A percentile compares a stretch with the other conserved stretches of the same genome.
Evolutionary conservation across 768 basidiomycete species (phyloP).

Genomic region (Strobilomyces echinocephalus): DNA sequence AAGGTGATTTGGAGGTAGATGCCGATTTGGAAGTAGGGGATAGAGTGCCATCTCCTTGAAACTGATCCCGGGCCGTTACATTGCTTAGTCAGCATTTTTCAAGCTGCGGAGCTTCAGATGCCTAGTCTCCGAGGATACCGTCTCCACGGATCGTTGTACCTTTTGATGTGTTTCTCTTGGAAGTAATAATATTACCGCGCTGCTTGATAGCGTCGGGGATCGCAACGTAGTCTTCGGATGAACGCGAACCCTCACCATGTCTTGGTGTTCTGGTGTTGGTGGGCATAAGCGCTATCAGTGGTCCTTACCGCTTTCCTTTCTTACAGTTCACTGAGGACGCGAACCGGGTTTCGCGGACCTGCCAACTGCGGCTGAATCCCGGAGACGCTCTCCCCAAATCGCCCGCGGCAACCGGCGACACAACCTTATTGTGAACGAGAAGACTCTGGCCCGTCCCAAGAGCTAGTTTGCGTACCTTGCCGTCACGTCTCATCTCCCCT

Average conservation of each 20-base stretch:
- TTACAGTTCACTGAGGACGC: not conserved
- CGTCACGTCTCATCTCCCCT: not conserved
- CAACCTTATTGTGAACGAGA: not conserved
- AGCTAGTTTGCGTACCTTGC: too few species aligned
- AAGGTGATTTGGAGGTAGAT: too few species aligned
- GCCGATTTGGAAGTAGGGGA: too few species aligned
- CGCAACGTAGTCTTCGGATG: not conserved
- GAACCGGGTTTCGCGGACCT: too few species aligned
- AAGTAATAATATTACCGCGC: not conserved
- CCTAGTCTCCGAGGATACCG: not conserved
- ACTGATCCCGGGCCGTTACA: not conserved
- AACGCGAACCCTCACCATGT: not conserved
- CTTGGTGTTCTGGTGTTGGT: not conserved
- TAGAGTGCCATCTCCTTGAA: not conserved
- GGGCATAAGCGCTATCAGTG: not conserved
- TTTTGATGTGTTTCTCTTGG: not conserved
- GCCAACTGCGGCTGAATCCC: too few species aligned
- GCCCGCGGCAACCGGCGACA: too few species aligned
- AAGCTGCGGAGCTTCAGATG: not conserved
- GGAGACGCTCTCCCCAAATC: too few species aligned
- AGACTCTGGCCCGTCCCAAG: not conserved
- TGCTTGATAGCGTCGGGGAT: not conserved
- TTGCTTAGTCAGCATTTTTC: not conserved
- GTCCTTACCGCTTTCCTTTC: not conserved
- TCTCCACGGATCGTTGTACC: not conserved